Conservation (phyloP, 192 early-diverging fungal species). For the Podila minutissima region DNA sequence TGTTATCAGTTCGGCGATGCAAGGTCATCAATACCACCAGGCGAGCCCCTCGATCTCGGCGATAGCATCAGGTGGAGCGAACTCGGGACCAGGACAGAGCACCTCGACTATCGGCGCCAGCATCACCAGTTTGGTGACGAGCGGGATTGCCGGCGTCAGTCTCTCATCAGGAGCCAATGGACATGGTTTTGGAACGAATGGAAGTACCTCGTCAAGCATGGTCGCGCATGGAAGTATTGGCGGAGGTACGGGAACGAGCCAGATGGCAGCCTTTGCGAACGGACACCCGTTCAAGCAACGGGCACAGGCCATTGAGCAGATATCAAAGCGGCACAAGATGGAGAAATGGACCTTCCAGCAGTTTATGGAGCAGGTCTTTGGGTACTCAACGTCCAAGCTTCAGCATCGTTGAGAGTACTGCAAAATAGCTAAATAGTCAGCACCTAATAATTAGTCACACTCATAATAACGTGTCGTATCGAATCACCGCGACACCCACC, state of each 20-base stretch:
- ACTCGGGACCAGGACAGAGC: neutral
- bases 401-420: neutral
- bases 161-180: constrained; percentile 2
- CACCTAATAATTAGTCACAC: neutral
- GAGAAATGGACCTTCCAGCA: constrained; percentile 52
- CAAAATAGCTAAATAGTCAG: too few species aligned
- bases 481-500: too few species aligned
- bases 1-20: constrained; percentile 25
- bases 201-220: neutral
- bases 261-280: neutral
- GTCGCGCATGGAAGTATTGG: neutral
- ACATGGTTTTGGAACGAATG: neutral
- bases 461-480: too few species aligned
- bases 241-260: neutral
- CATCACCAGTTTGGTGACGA: constrained; percentile 16
- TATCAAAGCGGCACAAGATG: constrained; percentile 32
- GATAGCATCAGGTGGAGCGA: neutral
- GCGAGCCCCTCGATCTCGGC: constrained; percentile 3
- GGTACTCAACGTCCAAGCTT: constrained; percentile 20
- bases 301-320: constrained; percentile 32
- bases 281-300: constrained; percentile 43
- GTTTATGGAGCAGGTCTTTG: constrained; percentile 51
- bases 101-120: constrained; percentile 7
- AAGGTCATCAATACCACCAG: constrained; percentile 27
- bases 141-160: constrained; percentile 10